Evolutionary conservation across 2,329 filamentous ascomycete species (phyloP), one percentile per base, ranked within the genome.

Genomic region (Cryphonectria carpinicola): DNA sequence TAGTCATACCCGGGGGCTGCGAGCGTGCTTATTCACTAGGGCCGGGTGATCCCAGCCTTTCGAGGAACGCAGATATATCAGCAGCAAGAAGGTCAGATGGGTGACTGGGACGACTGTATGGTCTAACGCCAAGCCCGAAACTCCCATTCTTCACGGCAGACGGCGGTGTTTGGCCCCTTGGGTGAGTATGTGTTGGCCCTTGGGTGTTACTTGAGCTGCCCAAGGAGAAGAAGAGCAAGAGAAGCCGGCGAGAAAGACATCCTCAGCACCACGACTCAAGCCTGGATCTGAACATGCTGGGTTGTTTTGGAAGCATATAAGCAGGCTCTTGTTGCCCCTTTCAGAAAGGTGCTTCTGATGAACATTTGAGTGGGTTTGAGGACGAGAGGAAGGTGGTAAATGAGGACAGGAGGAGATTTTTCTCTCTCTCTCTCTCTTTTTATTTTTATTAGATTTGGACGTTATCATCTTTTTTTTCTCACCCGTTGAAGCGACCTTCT

Each of bases 1-100:
- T 95, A 84, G 84, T 71, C 49, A n/a, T n/a, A 35, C 58, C 28
- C 39, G 25, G 25, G n/a, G 46, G 58, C 46, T 39, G 49, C 49
- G 58, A 67, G 54, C 35, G 67, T 61, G 22, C 60, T 60, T 35
- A 41, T 28, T 65, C 66, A 54, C 56, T 13, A 66, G 39, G 28
- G 41, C 67, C 17, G 64, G 41, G 49, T 60, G 32, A 64, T 32
- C 17, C 28, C 28, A 52, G 68, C 60, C 46, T 39, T 39, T 32
- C 65, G 19, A 56, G 46, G 41, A 39, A 61, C 35, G 49, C 64
- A 25, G 64, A 39, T 67, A 58, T 56, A 67, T 65, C 71, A 68
- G 49, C 71, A 68, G 49, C 35, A 68, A 70, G 49, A 46, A 67
- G 54, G 49, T 65, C 65, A 68, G 65, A 60, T 68, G 71, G 68